These are phyloP conservation scores for Annulohypoxylon moriforme DNA, from an alignment of 495 filamentous ascomycete genomes.

Conservation along the genomic window DNA sequence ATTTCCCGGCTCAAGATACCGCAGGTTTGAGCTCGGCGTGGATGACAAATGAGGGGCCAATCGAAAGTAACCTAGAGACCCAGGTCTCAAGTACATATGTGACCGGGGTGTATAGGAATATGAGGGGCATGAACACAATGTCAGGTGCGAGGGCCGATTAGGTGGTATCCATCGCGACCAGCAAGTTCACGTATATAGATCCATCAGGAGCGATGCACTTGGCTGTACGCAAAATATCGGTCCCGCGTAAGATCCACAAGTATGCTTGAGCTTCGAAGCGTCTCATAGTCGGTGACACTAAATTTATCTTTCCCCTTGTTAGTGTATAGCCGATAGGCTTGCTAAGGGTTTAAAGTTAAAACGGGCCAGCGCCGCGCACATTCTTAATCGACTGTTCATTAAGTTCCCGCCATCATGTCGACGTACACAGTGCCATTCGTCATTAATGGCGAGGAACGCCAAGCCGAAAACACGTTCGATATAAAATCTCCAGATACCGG, in stretches of 20 bases:
- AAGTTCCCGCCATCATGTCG: slow-evolving; percentile 36
- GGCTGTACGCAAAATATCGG: background rate
- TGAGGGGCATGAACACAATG: slow-evolving; percentile 35
- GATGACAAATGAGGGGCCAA: slow-evolving; percentile 18
- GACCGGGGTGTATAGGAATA: slow-evolving; percentile 29
- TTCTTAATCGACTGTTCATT: slow-evolving; percentile 9
- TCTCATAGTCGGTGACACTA: slow-evolving; percentile 17
- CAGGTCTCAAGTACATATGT: background rate
- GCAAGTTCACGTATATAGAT: background rate
- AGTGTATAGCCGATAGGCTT: slow-evolving; percentile 26
- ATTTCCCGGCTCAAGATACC: slow-evolving; percentile 32
- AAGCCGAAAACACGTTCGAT: slow-evolving; percentile 70
- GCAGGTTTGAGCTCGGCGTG: slow-evolving; percentile 12
- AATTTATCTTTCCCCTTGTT: background rate
- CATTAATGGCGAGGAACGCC: slow-evolving; percentile 76
- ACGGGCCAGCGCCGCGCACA: slow-evolving; percentile 7
- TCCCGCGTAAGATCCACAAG: slow-evolving; percentile 10
- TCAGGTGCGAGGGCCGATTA: slow-evolving; percentile 10
- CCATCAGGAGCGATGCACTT: background rate
- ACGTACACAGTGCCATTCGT: slow-evolving; percentile 70
- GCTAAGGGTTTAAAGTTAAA: slow-evolving; percentile 17
- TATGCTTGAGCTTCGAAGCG: background rate
- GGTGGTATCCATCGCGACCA: background rate
- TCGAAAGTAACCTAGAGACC: background rate
- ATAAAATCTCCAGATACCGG: slow-evolving; percentile 73